Conservation (phyloP, 208 protist species). For the Kentomonas sorsogonicus region DNA sequence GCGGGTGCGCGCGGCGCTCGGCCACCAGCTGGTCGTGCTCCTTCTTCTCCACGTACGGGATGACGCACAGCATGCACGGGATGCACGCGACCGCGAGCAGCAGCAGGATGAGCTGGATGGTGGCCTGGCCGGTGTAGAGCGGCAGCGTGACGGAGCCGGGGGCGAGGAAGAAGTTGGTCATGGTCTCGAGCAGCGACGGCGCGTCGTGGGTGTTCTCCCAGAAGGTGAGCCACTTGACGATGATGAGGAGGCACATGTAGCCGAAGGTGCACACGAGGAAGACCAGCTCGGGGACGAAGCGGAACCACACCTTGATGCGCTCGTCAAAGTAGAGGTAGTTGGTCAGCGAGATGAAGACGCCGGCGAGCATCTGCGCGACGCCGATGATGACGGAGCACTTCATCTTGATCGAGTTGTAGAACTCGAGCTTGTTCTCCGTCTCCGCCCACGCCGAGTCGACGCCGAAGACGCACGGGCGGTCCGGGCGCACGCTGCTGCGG, state of each 20-base stretch:
- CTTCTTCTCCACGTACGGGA: conserved; percentile 69
- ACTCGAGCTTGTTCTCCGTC: conserved; percentile 94
- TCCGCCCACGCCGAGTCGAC: conserved; percentile 88
- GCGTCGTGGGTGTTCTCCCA: conserved; percentile 85
- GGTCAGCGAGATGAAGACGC: conserved; percentile 90
- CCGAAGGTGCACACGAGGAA: conserved; percentile 94
- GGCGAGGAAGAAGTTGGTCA: conserved; percentile 92
- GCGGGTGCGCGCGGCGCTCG: conserved; percentile 16
- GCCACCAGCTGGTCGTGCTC: conserved; percentile 32
- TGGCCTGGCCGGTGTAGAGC: conserved; percentile 74
- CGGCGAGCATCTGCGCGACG: conserved; percentile 95
- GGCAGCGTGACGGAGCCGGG: conserved; percentile 70
- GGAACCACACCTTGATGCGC: conserved; percentile 84
- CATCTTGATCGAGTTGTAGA: conserved; percentile 98
- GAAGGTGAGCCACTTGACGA: conserved; percentile 95
- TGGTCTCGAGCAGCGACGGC: conserved; percentile 84
- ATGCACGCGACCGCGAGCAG: conserved; percentile 65
- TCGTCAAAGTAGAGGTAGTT: conserved; percentile 94
- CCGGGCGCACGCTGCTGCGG: conserved; percentile 40
- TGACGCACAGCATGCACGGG: conserved; percentile 80
- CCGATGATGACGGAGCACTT: conserved; percentile 97
- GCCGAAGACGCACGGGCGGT: conserved; percentile 53
- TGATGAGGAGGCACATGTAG: conserved; percentile 96
- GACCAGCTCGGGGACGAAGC: conserved; percentile 96
- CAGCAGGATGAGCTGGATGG: conserved; percentile 79